A percentile compares a stretch with the other conserved stretches of the same genome.
Conservation (phyloP, 2,329 filamentous ascomycete species). For the Trichoderma atroviride region DNA sequence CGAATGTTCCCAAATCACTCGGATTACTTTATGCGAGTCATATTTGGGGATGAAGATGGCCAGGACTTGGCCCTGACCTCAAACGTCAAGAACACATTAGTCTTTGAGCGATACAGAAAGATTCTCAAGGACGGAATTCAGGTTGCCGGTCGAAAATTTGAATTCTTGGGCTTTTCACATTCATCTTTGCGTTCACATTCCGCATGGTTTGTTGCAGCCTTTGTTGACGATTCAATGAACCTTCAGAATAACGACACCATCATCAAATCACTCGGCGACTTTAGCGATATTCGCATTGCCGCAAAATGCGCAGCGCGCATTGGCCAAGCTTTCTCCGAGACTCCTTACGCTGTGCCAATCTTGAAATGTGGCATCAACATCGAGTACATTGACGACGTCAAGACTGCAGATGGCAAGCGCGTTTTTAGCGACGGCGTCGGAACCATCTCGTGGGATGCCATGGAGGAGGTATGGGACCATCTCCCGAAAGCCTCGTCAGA, state of each 20-base stretch:
- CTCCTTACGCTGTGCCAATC: conserved; percentile 62
- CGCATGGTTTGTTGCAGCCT: conserved; percentile 63
- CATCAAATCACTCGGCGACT: conserved; percentile 54
- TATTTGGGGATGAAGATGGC: conserved; percentile 75
- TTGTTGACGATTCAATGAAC: conserved; percentile 40
- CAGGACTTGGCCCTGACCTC: conserved; percentile 62
- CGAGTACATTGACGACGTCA: conserved; percentile 53
- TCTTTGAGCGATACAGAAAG: conserved; percentile 62
- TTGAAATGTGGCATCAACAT: conserved; percentile 41
- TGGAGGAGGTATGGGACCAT: conserved; percentile 61
- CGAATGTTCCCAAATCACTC: conserved; percentile 63
- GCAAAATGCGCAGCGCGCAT: conserved; percentile 63
- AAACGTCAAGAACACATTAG: conserved; percentile 46
- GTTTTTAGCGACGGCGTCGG: conserved; percentile 82
- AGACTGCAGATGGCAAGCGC: conserved; percentile 50
- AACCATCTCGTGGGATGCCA: conserved; percentile 64
- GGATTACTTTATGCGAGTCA: conserved; percentile 69
- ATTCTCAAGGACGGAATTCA: conserved; percentile 62
- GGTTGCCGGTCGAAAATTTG: conserved; percentile 64
- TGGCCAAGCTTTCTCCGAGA: conserved; percentile 74
- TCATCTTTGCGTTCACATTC: conserved; percentile 74
- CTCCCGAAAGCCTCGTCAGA: conserved; percentile 51
- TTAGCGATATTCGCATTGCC: conserved; percentile 53
- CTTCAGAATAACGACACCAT: conserved; percentile 47
- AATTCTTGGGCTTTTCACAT: conserved; percentile 77